Base-by-base conservation (phyloP, 2,329 filamentous ascomycete genomes). In the Xylaria sp. region DNA sequence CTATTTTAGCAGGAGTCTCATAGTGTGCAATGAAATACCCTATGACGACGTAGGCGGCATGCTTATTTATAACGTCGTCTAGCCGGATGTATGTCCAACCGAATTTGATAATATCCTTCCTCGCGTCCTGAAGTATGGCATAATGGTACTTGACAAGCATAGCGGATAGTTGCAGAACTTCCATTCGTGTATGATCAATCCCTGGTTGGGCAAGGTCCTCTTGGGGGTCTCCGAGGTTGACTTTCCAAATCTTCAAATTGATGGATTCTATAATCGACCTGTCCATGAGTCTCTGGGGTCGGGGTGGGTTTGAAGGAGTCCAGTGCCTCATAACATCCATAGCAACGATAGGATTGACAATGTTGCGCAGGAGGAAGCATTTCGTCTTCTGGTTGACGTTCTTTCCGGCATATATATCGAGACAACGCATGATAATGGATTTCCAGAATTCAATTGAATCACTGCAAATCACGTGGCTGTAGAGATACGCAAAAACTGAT, bases 41-140 rank as follows among this genome's bases (percentile, higher is more conserved):
- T 68, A 99, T 96, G 5, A 99, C 89, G 5, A 97, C 95, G 74
- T 99, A 99, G 2, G 96, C 94, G 0, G 95, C 96, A 78, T 98
- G 96, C 79, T 99, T 99, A 83, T 98, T 99, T 82, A 99, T 97
- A 64, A 97, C 92, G 78, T 99, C 96, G 76, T 99, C 96, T n/a
- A 99, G 87, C 27, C 93, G 89, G 74, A 99, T 99, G 77, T 97
- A 98, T 20, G 94, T 97, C 96, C 96, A 99, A 2, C 94, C 94
- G 79, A 98, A 99, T 80, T 97, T 98, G 76, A 99, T 99, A 69
- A 99, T 95, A 71, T 99, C 96, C 79, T 99, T 99, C 42, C 96
- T 90, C 2, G 93, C 90, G 74, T 98, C 96, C 72, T 96, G 92
- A 1, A 99, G 87, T 61, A 94, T 92, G 36, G 88, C 87, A 74